A percentile compares a stretch with the other conserved stretches of the same genome.
Conservation (phyloP, 192 early-diverging fungal species). For the Geosiphon pyriformis region DNA sequence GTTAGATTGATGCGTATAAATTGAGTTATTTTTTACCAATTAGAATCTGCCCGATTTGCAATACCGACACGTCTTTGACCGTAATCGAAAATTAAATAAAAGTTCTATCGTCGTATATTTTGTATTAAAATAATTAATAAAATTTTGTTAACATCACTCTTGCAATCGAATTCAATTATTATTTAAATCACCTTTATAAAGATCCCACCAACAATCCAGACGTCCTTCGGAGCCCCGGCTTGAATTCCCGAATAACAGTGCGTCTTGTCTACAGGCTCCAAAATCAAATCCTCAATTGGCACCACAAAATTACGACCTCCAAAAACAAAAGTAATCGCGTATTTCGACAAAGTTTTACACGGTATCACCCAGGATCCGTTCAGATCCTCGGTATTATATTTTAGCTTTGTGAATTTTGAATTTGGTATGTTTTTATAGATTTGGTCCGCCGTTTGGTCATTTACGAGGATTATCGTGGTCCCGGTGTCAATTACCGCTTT, state of each 20-base stretch:
- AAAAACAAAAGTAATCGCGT: background rate
- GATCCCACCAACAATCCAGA: background rate
- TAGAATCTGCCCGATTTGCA: too few species aligned
- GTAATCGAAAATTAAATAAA: background rate
- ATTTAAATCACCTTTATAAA: background rate
- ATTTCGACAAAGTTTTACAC: background rate
- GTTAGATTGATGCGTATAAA: too few species aligned
- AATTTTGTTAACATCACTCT: background rate
- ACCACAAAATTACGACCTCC: background rate
- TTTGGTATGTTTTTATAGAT: background rate
- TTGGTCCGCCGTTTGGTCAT: background rate
- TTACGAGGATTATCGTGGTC: background rate
- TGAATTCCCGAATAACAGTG: background rate
- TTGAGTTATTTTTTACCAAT: too few species aligned
- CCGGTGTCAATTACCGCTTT: background rate
- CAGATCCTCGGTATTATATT: background rate
- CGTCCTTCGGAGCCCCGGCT: background rate
- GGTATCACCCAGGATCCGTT: background rate
- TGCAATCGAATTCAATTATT: background rate
- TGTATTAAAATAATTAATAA: background rate
- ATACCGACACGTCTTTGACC: background rate
- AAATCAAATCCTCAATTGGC: background rate
- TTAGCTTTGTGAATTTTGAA: background rate
- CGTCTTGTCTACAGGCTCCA: background rate
- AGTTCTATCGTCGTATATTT: background rate